Percentiles rank a stretch among this genome's conserved stretches.
Conservation (phyloP, 2,329 filamentous ascomycete genomes). For the Hypoxylon sp. region DNA sequence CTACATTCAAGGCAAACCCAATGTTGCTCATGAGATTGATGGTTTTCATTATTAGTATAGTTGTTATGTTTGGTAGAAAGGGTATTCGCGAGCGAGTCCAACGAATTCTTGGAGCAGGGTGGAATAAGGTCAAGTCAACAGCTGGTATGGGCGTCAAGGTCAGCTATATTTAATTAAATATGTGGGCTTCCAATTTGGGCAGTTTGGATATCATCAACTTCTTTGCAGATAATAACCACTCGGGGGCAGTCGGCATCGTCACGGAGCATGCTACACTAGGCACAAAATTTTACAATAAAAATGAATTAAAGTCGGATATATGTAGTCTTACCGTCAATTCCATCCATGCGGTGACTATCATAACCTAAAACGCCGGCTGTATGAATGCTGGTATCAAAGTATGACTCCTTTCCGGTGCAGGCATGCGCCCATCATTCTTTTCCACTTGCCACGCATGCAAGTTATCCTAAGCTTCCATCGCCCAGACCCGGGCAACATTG, state of each 20-base stretch:
- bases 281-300: slow-evolving; percentile 22
- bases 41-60: slow-evolving; percentile 82
- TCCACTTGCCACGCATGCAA: slow-evolving; percentile 8
- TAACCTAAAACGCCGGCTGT: slow-evolving; percentile 47
- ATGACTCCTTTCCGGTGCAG: slow-evolving; percentile 10
- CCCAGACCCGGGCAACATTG: slow-evolving; percentile 64
- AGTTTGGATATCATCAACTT: slow-evolving; percentile 41
- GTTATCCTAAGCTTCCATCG: slow-evolving; percentile 34
- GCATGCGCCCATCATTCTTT: background rate
- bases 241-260: slow-evolving; percentile 14
- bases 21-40: slow-evolving; percentile 72
- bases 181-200: slow-evolving; percentile 26
- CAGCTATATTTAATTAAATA: slow-evolving; percentile 82
- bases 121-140: slow-evolving; percentile 85
- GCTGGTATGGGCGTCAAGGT: slow-evolving; percentile 98
- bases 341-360: slow-evolving; percentile 32
- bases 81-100: slow-evolving; percentile 81
- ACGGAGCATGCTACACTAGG: slow-evolving; percentile 25
- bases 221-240: slow-evolving; percentile 46
- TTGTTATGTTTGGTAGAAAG: slow-evolving; percentile 80
- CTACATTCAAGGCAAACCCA: slow-evolving; percentile 68
- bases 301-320: slow-evolving; percentile 23
- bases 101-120: slow-evolving; percentile 75
- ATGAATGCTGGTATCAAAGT: slow-evolving; percentile 41
- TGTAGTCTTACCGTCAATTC: slow-evolving; percentile 38